A percentile compares a stretch with the other conserved stretches of the same genome.
Evolutionary conservation across 2,329 filamentous ascomycete genomes (phyloP).

Genomic region (Paraphoma chrysanthemicola): DNA sequence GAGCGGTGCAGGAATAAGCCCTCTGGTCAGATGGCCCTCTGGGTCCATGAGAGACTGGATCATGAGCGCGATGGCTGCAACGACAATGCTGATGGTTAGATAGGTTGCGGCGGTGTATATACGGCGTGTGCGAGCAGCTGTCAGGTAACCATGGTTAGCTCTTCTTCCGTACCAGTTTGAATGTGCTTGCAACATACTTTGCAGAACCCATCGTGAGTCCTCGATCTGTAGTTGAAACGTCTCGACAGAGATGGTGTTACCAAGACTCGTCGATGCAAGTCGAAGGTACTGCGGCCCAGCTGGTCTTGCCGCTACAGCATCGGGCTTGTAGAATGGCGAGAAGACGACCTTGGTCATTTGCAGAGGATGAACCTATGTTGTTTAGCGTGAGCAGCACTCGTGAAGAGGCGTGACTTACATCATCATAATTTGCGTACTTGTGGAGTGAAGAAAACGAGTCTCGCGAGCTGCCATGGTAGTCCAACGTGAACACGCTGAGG

Average conservation of each 20-base stretch:
- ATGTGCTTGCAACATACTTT: constrained; percentile 30
- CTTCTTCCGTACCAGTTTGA: background rate
- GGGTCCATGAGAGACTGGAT: constrained; percentile 66
- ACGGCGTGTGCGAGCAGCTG: constrained; percentile 54
- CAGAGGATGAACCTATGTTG: constrained; percentile 53
- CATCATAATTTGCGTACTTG: constrained; percentile 58
- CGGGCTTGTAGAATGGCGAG: constrained; percentile 53
- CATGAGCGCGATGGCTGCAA: constrained; percentile 68
- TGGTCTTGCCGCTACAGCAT: constrained; percentile 20
- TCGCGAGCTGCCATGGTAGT: constrained; percentile 64
- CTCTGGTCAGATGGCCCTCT: constrained; percentile 52
- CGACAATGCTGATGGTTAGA: constrained; percentile 64
- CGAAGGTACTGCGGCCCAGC: constrained; percentile 67
- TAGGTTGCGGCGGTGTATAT: constrained; percentile 63
- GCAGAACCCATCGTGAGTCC: constrained; percentile 72
- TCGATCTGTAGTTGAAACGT: constrained; percentile 70
- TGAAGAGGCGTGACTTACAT: constrained; percentile 52
- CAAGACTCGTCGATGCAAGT: constrained; percentile 81
- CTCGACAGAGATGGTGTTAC: constrained; percentile 80
- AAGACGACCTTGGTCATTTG: constrained; percentile 64
- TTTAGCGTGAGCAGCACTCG: constrained; percentile 8
- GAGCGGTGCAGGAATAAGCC: constrained; percentile 61
- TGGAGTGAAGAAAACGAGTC: constrained; percentile 58
- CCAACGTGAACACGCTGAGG: constrained; percentile 78
- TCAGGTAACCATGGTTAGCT: background rate